Evolutionary conservation across 306 rosid genomes (phyloP).

Genomic region (Notholithocarpus densiflorus): DNA sequence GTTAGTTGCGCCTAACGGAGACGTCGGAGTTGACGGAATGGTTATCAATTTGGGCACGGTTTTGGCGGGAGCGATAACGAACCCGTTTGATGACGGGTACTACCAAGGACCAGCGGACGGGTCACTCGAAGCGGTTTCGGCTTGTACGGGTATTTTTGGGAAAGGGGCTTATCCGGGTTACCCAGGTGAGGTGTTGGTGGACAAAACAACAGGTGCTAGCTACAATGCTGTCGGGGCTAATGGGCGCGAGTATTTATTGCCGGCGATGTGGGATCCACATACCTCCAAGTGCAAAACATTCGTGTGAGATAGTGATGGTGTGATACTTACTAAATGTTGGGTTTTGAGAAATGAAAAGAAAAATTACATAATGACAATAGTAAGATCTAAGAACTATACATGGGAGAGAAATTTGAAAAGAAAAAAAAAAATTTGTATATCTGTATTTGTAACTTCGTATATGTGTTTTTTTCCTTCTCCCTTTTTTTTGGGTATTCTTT

Average conservation of each 20-base stretch:
- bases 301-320: slow-evolving; percentile 15
- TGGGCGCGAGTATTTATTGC: slow-evolving; percentile 38
- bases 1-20: slow-evolving; percentile 24
- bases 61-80: slow-evolving; percentile 33
- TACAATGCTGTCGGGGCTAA: slow-evolving; percentile 37
- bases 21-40: slow-evolving; percentile 35
- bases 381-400: too few species aligned
- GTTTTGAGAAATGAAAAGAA: too few species aligned
- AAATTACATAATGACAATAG: too few species aligned
- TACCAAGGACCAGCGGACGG: slow-evolving; percentile 28
- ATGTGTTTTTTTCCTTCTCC: too few species aligned
- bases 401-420: too few species aligned
- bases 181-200: slow-evolving; percentile 21
- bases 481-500: too few species aligned
- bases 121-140: slow-evolving; percentile 32
- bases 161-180: slow-evolving; percentile 34
- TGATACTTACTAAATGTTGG: too few species aligned
- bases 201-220: slow-evolving; percentile 28
- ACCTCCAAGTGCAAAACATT: slow-evolving; percentile 42
- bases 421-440: too few species aligned
- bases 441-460: too few species aligned
- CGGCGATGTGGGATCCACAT: slow-evolving; percentile 50
- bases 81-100: slow-evolving; percentile 30
- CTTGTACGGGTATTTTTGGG: slow-evolving; percentile 33
- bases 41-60: slow-evolving; percentile 32